phyloP scores from a whole-genome alignment of 2,329 filamentous ascomycete genomes.

The Gnomoniopsis smithogilvyi region DNA sequence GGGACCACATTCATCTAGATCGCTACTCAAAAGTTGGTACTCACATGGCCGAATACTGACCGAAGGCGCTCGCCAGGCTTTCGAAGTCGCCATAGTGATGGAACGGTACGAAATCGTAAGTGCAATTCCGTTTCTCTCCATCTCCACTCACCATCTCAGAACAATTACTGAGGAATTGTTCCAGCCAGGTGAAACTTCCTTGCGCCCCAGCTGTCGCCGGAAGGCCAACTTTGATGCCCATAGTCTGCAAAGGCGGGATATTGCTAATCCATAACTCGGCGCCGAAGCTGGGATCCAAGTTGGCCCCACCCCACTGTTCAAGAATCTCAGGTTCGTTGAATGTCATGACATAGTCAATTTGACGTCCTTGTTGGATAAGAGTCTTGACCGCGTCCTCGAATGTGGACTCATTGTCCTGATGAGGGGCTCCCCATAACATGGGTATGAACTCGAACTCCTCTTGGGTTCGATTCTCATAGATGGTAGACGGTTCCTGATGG shows the following conservation, averaged over 20 bases:
- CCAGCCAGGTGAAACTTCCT: conserved; percentile 63
- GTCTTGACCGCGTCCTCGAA: conserved; percentile 59
- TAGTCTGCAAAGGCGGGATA: conserved; percentile 63
- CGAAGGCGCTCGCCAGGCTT: conserved; percentile 64
- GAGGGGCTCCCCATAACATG: conserved; percentile 69
- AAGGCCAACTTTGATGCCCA: conserved; percentile 66
- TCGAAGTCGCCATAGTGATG: conserved; percentile 71
- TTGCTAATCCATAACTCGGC: conserved; percentile 68
- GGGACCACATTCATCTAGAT: no score
- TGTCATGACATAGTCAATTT: conserved; percentile 65
- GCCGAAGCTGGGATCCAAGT: conserved; percentile 56
- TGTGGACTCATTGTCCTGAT: conserved; percentile 43
- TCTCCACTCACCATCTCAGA: conserved; percentile 51
- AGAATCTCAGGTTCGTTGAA: conserved; percentile 78
- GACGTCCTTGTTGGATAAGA: conserved; percentile 50
- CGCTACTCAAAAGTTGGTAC: conserved; percentile 26
- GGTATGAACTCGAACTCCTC: conserved; percentile 70
- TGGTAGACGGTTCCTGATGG: conserved; percentile 49
- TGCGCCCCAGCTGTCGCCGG: conserved; percentile 65
- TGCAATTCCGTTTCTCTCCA: conserved; percentile 47
- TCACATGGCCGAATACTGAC: conserved; percentile 49
- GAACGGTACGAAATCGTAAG: conserved; percentile 60
- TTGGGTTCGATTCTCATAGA: conserved; percentile 46
- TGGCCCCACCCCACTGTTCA: conserved; percentile 55
- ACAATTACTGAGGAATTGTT: conserved; percentile 62